Evolutionary conservation across 169 alveolate species (phyloP).

Genomic region (Plasmodium gonderi): DNA sequence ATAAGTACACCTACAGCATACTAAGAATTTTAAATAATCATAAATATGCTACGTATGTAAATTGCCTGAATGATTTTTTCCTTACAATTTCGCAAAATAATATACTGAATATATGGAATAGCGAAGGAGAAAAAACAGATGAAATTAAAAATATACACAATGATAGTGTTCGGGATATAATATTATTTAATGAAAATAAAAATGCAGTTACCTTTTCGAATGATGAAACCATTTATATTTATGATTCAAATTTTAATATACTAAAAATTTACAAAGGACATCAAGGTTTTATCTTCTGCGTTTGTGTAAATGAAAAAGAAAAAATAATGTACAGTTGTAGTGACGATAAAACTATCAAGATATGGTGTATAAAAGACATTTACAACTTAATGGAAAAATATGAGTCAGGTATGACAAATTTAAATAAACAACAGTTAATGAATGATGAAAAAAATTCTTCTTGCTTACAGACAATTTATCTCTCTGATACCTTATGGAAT

Average conservation of each 20-base stretch:
- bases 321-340: conserved; percentile 58
- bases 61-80: conserved; percentile 23
- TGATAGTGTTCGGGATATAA: conserved; percentile 63
- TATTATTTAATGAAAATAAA: conserved; percentile 48
- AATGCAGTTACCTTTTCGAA: conserved; percentile 58
- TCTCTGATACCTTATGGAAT: conserved; percentile 48
- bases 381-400: conserved; percentile 41
- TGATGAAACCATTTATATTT: conserved; percentile 60
- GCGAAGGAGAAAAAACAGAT: conserved; percentile 24
- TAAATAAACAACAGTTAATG: background rate
- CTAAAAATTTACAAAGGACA: conserved; percentile 53
- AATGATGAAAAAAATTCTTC: background rate
- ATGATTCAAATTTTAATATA: conserved; percentile 50
- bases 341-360: conserved; percentile 40
- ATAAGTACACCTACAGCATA: conserved; percentile 39
- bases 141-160: conserved; percentile 60
- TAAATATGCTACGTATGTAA: conserved; percentile 49
- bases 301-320: conserved; percentile 68
- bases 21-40: conserved; percentile 30
- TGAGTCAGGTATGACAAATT: background rate
- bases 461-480: conserved; percentile 44
- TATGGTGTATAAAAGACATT: conserved; percentile 59
- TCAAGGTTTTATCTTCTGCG: conserved; percentile 40
- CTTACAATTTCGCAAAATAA: conserved; percentile 64
- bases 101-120: conserved; percentile 35